Evolutionary conservation across 768 basidiomycete species (phyloP).

Genomic region (Pleurotus sapidus): DNA sequence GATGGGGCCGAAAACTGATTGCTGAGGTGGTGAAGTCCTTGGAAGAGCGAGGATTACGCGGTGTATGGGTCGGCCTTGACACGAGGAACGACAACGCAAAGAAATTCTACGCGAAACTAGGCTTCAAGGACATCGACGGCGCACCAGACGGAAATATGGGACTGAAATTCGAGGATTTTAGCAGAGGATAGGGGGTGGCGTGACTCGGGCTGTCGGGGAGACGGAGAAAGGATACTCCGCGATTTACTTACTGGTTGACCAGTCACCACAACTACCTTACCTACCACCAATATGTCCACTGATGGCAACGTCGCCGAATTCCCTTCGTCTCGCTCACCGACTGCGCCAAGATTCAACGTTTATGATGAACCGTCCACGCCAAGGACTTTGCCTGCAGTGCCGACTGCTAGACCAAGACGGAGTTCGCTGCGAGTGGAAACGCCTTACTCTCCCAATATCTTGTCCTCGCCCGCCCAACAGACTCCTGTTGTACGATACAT

Average conservation of each 20-base stretch:
- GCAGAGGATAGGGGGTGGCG: neutral
- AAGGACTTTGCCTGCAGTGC: neutral
- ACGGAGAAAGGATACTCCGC: neutral
- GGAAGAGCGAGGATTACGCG: constrained; percentile 41
- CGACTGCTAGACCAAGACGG: neutral
- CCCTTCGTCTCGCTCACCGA: neutral
- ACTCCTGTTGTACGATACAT: constrained; percentile 11
- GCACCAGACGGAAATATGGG: constrained; percentile 51
- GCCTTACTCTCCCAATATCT: constrained; percentile 2
- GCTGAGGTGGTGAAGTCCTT: constrained; percentile 51
- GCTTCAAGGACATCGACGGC: constrained; percentile 57
- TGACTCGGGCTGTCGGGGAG: neutral
- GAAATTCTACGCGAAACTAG: constrained; percentile 59
- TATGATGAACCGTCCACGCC: constrained; percentile 6
- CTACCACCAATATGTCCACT: neutral
- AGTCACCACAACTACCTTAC: neutral
- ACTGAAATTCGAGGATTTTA: constrained; percentile 40
- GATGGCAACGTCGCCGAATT: neutral
- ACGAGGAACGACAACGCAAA: constrained; percentile 57
- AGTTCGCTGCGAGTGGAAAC: neutral
- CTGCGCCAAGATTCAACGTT: neutral
- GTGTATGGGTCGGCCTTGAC: constrained; percentile 71
- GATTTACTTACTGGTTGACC: constrained; percentile 4
- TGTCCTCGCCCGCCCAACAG: constrained; percentile 10
- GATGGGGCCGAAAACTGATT: constrained; percentile 70